These are phyloP conservation scores for Phlebiopsis gigantea DNA, from an alignment of 768 basidiomycete species.

Conservation along the genomic window DNA sequence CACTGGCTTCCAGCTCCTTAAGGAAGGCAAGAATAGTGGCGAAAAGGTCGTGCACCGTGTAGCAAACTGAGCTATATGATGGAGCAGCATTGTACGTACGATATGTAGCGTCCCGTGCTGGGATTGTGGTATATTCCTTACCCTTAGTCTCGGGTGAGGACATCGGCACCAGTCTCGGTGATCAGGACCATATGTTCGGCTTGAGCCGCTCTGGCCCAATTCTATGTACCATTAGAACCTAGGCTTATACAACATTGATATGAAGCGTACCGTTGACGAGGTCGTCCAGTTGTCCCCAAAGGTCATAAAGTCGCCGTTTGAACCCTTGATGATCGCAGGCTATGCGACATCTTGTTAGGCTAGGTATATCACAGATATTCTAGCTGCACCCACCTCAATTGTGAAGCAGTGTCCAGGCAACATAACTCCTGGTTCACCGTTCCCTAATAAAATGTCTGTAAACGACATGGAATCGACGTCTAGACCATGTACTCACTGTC, in stretches of 20 bases:
- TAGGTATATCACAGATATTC: background rate
- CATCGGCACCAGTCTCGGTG: constrained; percentile 70
- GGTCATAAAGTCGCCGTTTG: constrained; percentile 60
- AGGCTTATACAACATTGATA: background rate
- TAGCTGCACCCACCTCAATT: constrained; percentile 60
- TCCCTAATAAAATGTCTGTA: too few species aligned
- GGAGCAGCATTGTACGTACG: background rate
- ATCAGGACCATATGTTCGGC: constrained; percentile 79
- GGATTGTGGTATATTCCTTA: too few species aligned
- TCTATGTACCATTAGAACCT: constrained; percentile 2
- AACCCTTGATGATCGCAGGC: constrained; percentile 64
- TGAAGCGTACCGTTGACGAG: constrained; percentile 65
- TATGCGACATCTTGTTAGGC: background rate
- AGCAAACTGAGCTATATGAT: background rate
- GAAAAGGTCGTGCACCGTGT: constrained; percentile 25
- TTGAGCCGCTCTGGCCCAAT: constrained; percentile 16
- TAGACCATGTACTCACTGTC: constrained; percentile 50
- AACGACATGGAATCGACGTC: too few species aligned
- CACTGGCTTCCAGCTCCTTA: constrained; percentile 24
- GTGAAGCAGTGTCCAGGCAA: constrained; percentile 86
- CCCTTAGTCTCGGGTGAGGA: constrained; percentile 49
- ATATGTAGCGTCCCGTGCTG: too few species aligned
- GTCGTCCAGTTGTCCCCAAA: constrained; percentile 94
- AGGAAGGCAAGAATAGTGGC: constrained; percentile 25
- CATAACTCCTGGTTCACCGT: constrained; percentile 82